Percentiles rank a stretch among this genome's conserved stretches.
These are phyloP conservation scores for Fusarium illudens DNA, from an alignment of 2,329 filamentous ascomycete species.

Conservation along the genomic window DNA sequence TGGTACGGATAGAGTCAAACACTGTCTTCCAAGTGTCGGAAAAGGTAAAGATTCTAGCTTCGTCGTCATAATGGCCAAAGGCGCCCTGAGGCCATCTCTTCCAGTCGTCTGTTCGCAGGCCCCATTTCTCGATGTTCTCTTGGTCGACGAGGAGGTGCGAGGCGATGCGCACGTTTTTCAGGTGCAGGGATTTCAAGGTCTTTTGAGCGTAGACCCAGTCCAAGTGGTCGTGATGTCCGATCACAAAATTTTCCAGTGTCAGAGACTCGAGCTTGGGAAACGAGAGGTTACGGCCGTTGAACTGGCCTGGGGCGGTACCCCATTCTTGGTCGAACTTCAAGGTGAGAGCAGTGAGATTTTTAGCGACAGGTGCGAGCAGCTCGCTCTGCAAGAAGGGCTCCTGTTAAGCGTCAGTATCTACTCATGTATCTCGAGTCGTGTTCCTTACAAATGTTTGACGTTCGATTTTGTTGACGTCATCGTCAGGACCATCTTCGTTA, in stretches of 20 bases:
- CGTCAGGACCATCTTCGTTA: not conserved
- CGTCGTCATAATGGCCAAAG: not conserved
- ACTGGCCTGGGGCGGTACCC: not conserved
- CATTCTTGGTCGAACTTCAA: not conserved
- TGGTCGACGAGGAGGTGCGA: not conserved
- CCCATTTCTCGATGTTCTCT: not conserved
- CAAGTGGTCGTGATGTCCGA: not conserved
- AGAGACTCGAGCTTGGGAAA: not conserved
- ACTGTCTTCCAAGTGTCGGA: not conserved
- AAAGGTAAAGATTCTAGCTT: not conserved
- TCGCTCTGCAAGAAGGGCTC: not conserved
- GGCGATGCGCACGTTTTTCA: not conserved
- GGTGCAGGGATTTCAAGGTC: not conserved
- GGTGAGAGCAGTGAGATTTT: not conserved
- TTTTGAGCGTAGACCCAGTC: not conserved
- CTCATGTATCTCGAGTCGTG: not conserved
- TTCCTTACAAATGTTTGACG: not conserved
- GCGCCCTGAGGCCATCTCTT: not conserved
- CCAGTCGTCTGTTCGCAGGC: not conserved
- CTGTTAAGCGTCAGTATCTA: not conserved
- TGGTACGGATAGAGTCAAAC: not conserved
- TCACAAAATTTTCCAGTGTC: not conserved
- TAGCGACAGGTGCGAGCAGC: not conserved
- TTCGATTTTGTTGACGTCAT: not conserved
- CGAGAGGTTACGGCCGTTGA: not conserved